Evolutionary conservation across 495 filamentous ascomycete genomes (phyloP).

Genomic region (Amphirosellinia nigrospora): DNA sequence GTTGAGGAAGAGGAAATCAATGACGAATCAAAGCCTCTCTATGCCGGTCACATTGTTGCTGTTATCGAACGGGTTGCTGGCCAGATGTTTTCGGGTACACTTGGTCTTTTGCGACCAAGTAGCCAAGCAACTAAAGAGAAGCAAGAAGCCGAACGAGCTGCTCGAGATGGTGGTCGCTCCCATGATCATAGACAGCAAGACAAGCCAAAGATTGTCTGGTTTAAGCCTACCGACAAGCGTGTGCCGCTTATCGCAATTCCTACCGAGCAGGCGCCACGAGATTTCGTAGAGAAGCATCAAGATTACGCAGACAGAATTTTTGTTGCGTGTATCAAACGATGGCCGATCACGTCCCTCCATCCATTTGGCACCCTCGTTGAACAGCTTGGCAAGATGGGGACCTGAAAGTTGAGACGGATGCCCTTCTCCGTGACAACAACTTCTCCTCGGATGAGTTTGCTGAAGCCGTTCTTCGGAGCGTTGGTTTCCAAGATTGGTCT

Average conservation of each 20-base stretch:
- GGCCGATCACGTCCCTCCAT: slow-evolving; percentile 99
- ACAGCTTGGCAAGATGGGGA: slow-evolving; percentile 98
- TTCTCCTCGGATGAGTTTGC: slow-evolving; percentile 97
- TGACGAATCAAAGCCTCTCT: slow-evolving; percentile 96
- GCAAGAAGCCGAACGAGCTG: slow-evolving; percentile 93
- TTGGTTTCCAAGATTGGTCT: slow-evolving; percentile 90
- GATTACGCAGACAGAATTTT: slow-evolving; percentile 97
- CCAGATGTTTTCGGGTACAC: slow-evolving; percentile 98
- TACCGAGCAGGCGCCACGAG: slow-evolving; percentile 94
- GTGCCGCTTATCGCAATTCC: slow-evolving; percentile 98
- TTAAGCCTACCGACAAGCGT: slow-evolving; percentile 98
- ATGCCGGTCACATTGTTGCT: slow-evolving; percentile 95
- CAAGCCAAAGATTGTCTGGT: slow-evolving; percentile 99
- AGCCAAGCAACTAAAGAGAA: slow-evolving; percentile 99
- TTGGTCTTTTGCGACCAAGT: slow-evolving; percentile 91
- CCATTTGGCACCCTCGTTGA: slow-evolving; percentile 98
- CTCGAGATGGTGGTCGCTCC: slow-evolving; percentile 84
- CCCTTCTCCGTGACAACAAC: slow-evolving; percentile 96
- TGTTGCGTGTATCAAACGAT: slow-evolving; percentile 98
- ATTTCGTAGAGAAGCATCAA: slow-evolving; percentile 98
- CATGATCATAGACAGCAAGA: slow-evolving; percentile 84
- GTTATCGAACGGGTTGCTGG: slow-evolving; percentile 96
- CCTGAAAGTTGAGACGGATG: slow-evolving; percentile 95
- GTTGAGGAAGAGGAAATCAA: slow-evolving; percentile 99
- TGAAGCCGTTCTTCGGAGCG: slow-evolving; percentile 91